A percentile compares a stretch with the other conserved stretches of the same genome.
These are phyloP conservation scores for Massospora cicadina DNA, from an alignment of 371 early-diverging fungal species.

Conservation along the genomic window DNA sequence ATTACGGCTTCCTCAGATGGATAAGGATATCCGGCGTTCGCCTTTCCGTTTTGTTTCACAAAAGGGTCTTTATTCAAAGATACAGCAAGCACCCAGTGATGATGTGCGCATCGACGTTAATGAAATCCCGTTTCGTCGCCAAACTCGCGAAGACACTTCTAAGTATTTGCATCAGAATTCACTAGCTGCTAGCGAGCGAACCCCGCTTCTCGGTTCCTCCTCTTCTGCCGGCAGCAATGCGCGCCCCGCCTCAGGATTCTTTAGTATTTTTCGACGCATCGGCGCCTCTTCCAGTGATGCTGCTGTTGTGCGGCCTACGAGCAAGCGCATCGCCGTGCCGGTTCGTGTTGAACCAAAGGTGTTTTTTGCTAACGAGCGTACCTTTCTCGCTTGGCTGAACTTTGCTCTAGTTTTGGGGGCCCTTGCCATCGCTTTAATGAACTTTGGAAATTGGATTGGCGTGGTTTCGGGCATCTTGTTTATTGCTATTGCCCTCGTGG, in stretches of 20 bases:
- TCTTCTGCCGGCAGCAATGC: background rate
- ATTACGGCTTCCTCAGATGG: slow-evolving; percentile 97
- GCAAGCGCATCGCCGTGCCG: slow-evolving; percentile 54
- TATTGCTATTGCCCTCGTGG: slow-evolving; percentile 53
- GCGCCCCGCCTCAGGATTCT: background rate
- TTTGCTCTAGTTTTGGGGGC: slow-evolving; percentile 43
- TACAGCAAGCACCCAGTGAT: background rate
- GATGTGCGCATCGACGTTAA: background rate
- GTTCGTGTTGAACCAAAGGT: slow-evolving; percentile 80
- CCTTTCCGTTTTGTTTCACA: slow-evolving; percentile 17
- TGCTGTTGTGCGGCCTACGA: slow-evolving; percentile 19
- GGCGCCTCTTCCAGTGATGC: background rate
- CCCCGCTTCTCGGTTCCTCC: background rate
- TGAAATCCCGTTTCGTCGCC: background rate
- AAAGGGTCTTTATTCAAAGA: background rate
- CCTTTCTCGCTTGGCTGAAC: slow-evolving; percentile 71
- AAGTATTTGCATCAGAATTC: background rate
- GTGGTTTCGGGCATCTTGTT: slow-evolving; percentile 58
- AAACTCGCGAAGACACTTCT: background rate
- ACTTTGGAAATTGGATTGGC: slow-evolving; percentile 60
- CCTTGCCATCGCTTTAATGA: slow-evolving; percentile 43
- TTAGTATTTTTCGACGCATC: background rate
- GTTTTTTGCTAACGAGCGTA: slow-evolving; percentile 93
- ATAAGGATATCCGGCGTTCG: slow-evolving; percentile 70
- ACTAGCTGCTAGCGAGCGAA: background rate